Percentiles rank a stretch among this genome's conserved stretches.
Conservation (phyloP, 805 yeast genomes). For the Huiozyma sinensis region DNA sequence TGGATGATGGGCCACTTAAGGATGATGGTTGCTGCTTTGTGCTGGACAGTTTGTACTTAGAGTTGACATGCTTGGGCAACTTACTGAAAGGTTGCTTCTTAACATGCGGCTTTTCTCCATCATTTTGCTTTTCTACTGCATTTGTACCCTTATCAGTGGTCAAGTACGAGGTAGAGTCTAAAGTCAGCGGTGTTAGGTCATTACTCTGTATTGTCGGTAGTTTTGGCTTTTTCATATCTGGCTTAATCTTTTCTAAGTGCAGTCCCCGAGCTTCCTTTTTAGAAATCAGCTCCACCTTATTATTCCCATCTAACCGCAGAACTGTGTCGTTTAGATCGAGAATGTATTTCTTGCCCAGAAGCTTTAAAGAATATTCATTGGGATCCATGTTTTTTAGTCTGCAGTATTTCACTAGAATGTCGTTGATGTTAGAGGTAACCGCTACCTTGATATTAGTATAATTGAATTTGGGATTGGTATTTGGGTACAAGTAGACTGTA, state of each 20-base stretch:
- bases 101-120: background rate
- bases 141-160: constrained; percentile 14
- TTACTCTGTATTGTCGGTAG: constrained; percentile 28
- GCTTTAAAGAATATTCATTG: constrained; percentile 28
- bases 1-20: constrained; percentile 5
- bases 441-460: constrained; percentile 24
- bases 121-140: constrained; percentile 11
- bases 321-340: constrained; percentile 33
- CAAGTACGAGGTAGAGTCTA: constrained; percentile 19
- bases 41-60: background rate
- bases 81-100: background rate
- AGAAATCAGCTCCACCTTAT: constrained; percentile 34
- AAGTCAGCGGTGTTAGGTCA: constrained; percentile 26
- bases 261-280: constrained; percentile 32
- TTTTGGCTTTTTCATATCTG: constrained; percentile 19
- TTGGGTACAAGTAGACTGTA: constrained; percentile 29
- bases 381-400: constrained; percentile 28
- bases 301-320: constrained; percentile 32
- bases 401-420: constrained; percentile 29
- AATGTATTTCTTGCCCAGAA: constrained; percentile 22
- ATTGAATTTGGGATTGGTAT: constrained; percentile 19
- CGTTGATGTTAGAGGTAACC: constrained; percentile 29
- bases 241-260: constrained; percentile 25
- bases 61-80: background rate
- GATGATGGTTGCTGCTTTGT: constrained; percentile 1